Percentiles rank a stretch among this genome's conserved stretches.
phyloP scores from a whole-genome alignment of 1,284 basidiomycete species.

The Apiotrichum veenhuisii region DNA sequence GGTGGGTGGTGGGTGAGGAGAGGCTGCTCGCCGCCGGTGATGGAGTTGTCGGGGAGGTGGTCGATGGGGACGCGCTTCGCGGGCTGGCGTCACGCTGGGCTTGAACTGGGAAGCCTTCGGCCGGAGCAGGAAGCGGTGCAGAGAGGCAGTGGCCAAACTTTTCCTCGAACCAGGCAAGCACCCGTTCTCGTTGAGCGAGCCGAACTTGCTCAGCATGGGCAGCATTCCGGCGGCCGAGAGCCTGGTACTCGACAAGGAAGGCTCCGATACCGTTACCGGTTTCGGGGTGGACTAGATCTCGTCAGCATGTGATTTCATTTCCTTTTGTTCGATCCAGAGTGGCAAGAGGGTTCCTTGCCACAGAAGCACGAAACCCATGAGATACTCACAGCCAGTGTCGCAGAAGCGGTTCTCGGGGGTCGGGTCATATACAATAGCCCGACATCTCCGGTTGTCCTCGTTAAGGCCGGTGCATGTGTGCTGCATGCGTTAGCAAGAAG shows the following conservation, averaged over 20 bases:
- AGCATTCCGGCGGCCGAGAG: neutral
- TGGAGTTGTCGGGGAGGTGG: neutral
- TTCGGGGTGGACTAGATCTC: slow-evolving; percentile 1
- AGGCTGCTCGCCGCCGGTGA: neutral
- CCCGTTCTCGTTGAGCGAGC: neutral
- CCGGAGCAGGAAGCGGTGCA: neutral
- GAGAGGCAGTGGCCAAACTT: slow-evolving; percentile 2
- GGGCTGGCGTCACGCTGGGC: too few species aligned
- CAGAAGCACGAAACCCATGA: neutral
- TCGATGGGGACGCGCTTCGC: neutral
- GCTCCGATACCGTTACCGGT: neutral
- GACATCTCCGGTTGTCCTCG: neutral
- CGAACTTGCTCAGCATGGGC: neutral
- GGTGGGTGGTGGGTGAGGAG: neutral
- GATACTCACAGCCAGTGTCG: slow-evolving; percentile 22
- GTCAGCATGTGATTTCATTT: neutral
- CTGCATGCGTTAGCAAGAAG: neutral
- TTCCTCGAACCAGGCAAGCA: neutral
- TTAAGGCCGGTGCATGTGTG: slow-evolving; percentile 21
- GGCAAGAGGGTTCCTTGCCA: neutral
- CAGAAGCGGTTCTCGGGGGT: slow-evolving; percentile 11
- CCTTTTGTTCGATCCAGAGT: neutral
- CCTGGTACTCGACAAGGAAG: neutral
- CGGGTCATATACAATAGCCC: slow-evolving; percentile 9
- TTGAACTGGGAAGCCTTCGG: neutral